Base-by-base conservation (phyloP, 1,284 basidiomycete species). In the Paramarasmius palmivorus region DNA sequence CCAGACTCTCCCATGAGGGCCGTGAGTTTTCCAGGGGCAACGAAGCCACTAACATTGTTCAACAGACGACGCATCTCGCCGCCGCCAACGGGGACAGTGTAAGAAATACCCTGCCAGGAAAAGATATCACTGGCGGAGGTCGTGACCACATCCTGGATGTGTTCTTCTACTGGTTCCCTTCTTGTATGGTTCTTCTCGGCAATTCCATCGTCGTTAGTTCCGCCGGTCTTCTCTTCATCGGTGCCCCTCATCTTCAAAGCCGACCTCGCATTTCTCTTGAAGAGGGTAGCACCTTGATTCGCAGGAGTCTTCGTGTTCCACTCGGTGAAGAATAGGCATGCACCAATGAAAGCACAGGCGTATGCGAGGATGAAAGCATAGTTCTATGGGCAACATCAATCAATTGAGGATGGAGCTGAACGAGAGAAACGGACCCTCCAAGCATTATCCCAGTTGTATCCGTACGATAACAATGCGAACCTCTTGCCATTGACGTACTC, bases 21-120 rank as follows among this genome's bases (percentile, higher is more conserved):
- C 17, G 77, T 78, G 40, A 93, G 73, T 62, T 86, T 90, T 5
- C 88, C 88, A 9, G 90, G 90, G 20, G 81, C 83, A 55, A 92
- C 91, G 66, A 83, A 94, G 0, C 92, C 92, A 40, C 86, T 88
- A 14, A 95, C 81, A 61, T 92, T 79, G 61, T 90, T 80, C 57
- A 94, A 73, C 15, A 95, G 75, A 55, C 74, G 65, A 37, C 71
- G 65, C 0, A 64, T 67, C 12, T 32, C 29, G 1, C 61, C 66
- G 5, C 68, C 75, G 53, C 80, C 71, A 58, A 90, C 77, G 26
- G 79, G 81, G 37, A 92, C 84, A 48, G 77, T 77, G 64, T 90
- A 91, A 51, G 76, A 63, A 51, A 87, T 57, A 51, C 83, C 71
- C 55, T 79, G 74, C 82, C 83, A 87, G 12, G 83, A 81, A 65